Conservation (phyloP, 2,329 filamentous ascomycete genomes). For the Talaromyces piceae region DNA sequence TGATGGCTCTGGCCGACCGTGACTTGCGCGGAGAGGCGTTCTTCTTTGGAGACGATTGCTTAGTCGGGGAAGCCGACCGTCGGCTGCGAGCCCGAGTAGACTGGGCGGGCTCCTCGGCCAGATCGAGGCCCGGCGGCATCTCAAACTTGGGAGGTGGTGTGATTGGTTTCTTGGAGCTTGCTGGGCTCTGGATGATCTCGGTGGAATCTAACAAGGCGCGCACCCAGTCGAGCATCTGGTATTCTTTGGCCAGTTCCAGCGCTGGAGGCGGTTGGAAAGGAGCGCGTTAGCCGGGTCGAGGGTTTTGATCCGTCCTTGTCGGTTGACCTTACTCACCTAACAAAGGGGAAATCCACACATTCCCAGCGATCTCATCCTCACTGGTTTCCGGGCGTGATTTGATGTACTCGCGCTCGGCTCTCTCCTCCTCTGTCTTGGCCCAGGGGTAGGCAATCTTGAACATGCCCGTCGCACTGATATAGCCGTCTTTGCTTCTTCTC, state of each 20-base stretch:
- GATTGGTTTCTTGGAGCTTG: conserved; percentile 68
- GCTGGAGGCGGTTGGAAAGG: conserved; percentile 55
- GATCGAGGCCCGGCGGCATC: conserved; percentile 35
- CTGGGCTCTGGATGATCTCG: conserved; percentile 61
- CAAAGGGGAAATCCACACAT: conserved; percentile 87
- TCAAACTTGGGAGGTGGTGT: conserved; percentile 74
- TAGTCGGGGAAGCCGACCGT: conserved; percentile 52
- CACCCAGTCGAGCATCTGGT: conserved; percentile 80
- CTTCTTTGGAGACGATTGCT: conserved; percentile 47
- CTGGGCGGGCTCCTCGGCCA: conserved; percentile 8
- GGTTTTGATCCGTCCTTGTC: not conserved
- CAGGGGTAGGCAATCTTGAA: conserved; percentile 63
- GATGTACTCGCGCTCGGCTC: conserved; percentile 61
- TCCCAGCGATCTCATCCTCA: conserved; percentile 86
- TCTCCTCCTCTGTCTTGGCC: conserved; percentile 54
- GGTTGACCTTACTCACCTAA: conserved; percentile 43
- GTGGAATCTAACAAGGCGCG: conserved; percentile 83
- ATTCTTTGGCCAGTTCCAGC: conserved; percentile 76
- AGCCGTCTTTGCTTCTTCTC: conserved; percentile 60
- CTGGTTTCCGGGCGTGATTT: conserved; percentile 77
- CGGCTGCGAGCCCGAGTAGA: conserved; percentile 45
- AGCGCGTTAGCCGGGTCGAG: not conserved
- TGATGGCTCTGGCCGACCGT: conserved; percentile 42
- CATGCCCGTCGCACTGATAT: conserved; percentile 60
- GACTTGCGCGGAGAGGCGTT: conserved; percentile 47